Base-by-base conservation (phyloP, 2,329 filamentous ascomycete species). In the Xylogone sp. region DNA sequence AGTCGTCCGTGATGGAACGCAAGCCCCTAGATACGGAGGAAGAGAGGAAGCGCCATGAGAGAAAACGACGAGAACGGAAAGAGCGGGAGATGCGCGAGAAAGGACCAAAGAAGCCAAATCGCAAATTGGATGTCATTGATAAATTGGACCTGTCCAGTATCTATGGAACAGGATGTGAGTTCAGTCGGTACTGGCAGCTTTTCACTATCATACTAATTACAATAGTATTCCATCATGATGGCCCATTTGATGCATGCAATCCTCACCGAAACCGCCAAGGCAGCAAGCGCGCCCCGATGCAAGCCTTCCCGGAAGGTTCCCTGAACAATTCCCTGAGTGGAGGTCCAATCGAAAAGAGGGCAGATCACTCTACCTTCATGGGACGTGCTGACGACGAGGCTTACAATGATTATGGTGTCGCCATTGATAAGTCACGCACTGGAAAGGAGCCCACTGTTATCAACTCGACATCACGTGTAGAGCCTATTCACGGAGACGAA, bases 71-170 rank as follows among this genome's bases (percentile, higher is more conserved):
- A 42, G 70, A 81, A 53, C 76, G 78, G 34, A 51, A 57, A 45
- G 64, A 65, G 29, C 57, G 57, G 22, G 59, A 53, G 31, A 61
- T 47, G 69, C 75, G 49, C 78, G 77, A 59, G 60, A 63, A 61
- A 39, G 24, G 45, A 24, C 46, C 54, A 5, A 64, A 57, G 50
- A 69, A 63, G 56, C 64, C 70, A 29, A 67, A 63, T 43, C 60
- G 64, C 2, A 66, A 78, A 27, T 69, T 97, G 58, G 94, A 99
- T 68, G 81, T 97, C 44, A 97, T 99, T 63, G 94, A 99, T 73
- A 93, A 97, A 68, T 76, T 99, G 58, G 94, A 97, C 73, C 92
- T 94, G 56, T 97, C 92, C 3, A 92, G 92, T 68, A 95, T 97
- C 61, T 97, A 96, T 66, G 93, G 94, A 52, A 90, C 88, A 62